phyloP scores from a whole-genome alignment of 2,329 filamentous ascomycete genomes.

The Fusarium protoensiforme region DNA sequence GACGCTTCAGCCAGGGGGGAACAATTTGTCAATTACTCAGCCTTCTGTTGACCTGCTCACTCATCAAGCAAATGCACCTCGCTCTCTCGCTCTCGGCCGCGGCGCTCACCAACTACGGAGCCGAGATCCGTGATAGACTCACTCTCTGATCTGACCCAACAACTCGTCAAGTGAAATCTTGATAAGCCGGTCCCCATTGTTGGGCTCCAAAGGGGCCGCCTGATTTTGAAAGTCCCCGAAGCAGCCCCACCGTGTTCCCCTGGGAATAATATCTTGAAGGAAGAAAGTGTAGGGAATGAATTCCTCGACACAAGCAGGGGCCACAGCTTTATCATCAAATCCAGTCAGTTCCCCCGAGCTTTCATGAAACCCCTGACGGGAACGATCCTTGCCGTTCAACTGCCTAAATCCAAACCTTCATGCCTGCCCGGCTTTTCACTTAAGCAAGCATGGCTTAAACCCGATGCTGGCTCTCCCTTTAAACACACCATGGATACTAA shows the following conservation, averaged over 20 bases:
- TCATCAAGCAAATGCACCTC: conserved; percentile 12
- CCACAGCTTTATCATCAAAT: not conserved
- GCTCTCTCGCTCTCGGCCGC: conserved; percentile 18
- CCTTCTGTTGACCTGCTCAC: not conserved
- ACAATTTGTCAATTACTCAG: conserved; percentile 4
- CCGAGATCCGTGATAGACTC: conserved; percentile 24
- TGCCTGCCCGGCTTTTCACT: not conserved
- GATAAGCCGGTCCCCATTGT: conserved; percentile 22
- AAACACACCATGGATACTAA: not conserved
- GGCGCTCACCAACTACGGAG: conserved; percentile 10
- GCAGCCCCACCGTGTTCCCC: conserved; percentile 19
- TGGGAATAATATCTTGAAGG: conserved; percentile 25
- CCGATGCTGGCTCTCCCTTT: not conserved
- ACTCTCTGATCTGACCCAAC: not conserved
- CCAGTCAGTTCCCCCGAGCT: not conserved
- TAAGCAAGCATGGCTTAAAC: not conserved
- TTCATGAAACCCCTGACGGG: not conserved
- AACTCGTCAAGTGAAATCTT: not conserved
- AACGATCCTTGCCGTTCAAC: not conserved
- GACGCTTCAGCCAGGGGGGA: not conserved
- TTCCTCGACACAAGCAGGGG: not conserved
- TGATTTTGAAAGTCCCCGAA: conserved; percentile 4
- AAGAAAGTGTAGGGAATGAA: not conserved
- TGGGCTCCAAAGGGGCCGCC: conserved; percentile 30
- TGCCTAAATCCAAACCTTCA: not conserved